A percentile compares a stretch with the other conserved stretches of the same genome.
These are phyloP conservation scores for Aeschynomene evenia DNA, from an alignment of 306 rosid genomes.

Conservation along the genomic window DNA sequence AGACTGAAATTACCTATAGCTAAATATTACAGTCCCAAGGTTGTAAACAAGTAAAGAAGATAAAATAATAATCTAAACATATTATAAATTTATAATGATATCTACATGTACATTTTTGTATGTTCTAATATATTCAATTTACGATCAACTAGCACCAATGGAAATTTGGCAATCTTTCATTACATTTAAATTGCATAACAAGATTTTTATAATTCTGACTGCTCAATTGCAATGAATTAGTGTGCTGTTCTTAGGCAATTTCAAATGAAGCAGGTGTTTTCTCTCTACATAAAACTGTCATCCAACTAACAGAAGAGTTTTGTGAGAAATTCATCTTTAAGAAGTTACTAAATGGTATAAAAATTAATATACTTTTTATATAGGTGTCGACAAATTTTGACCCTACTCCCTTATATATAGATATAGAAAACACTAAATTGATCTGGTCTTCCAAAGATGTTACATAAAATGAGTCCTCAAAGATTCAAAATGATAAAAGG, in stretches of 20 bases:
- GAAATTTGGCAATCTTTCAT: not conserved
- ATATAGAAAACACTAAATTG: too few relatives aligned
- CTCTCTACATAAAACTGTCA: not conserved
- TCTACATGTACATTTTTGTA: not conserved
- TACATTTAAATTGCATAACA: not conserved
- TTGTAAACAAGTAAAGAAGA: not conserved
- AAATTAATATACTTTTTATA: not conserved
- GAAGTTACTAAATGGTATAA: not conserved
- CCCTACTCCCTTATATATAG: too few relatives aligned
- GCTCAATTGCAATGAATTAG: not conserved
- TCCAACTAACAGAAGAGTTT: not conserved
- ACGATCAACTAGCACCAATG: constrained; percentile 2
- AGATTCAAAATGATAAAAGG: not conserved
- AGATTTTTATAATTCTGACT: not conserved
- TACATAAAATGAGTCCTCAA: not conserved
- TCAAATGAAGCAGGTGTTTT: not conserved
- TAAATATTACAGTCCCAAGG: not conserved
- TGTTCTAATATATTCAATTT: not conserved
- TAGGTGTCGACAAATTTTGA: not conserved
- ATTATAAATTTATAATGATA: not conserved
- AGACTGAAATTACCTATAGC: constrained; percentile 13
- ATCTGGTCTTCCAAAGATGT: too few relatives aligned
- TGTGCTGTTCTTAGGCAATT: not conserved
- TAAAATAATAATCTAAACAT: not conserved
- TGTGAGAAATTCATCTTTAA: not conserved